Evolutionary conservation across 1,139 yeast genomes (phyloP).

Genomic region (Hemisphaericaspora lyxosophila): DNA sequence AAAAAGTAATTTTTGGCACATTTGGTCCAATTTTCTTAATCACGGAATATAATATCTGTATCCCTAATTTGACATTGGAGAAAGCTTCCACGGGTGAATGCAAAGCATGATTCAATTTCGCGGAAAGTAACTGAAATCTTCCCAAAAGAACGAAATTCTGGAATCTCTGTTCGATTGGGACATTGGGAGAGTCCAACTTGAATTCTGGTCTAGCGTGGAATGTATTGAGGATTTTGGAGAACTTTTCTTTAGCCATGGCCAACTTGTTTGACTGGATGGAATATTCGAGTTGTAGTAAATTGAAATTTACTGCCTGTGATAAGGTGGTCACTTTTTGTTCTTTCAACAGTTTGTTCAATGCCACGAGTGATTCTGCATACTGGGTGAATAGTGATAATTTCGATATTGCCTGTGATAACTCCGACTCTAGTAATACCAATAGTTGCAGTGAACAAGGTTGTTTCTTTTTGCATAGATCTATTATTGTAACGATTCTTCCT

Average conservation of each 20-base stretch:
- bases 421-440: conserved; percentile 15
- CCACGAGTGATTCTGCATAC: conserved; percentile 15
- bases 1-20: conserved; percentile 19
- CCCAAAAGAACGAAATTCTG: conserved; percentile 36
- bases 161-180: conserved; percentile 27
- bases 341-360: conserved; percentile 19
- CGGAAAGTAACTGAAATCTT: conserved; percentile 31
- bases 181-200: conserved; percentile 18
- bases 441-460: conserved; percentile 9
- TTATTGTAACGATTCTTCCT: conserved; percentile 24
- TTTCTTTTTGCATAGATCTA: conserved; percentile 13
- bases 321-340: conserved; percentile 10
- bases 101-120: conserved; percentile 19
- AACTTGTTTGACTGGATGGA: conserved; percentile 17
- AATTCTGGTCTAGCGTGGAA: conserved; percentile 32
- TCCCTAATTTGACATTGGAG: conserved; percentile 32
- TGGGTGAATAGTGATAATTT: conserved; percentile 14
- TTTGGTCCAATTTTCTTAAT: conserved; percentile 30
- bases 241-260: conserved; percentile 22
- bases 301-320: conserved; percentile 24
- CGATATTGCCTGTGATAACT: conserved; percentile 16
- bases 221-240: conserved; percentile 22
- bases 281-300: conserved; percentile 33
- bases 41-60: conserved; percentile 44
- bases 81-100: conserved; percentile 25